Conservation (phyloP, 139 green algal species). For the Chlorella sp. region DNA sequence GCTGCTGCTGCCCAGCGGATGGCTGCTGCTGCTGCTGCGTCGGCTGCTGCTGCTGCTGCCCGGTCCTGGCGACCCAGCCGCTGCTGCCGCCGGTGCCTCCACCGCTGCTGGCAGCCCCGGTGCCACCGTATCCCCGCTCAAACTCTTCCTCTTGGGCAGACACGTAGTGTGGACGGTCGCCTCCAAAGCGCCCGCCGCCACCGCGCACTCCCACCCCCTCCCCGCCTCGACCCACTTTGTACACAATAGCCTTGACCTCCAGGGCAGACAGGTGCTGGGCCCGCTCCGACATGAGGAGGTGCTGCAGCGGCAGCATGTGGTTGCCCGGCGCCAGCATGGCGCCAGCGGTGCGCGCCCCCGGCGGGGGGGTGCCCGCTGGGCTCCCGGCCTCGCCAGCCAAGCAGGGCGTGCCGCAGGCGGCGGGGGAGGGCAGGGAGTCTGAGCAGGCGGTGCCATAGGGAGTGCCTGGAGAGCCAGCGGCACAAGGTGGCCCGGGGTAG, state of each 20-base stretch:
- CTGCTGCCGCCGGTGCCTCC: too few relatives aligned
- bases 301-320: slow-evolving; percentile 36
- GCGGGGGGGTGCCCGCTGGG: neutral
- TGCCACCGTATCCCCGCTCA: too few relatives aligned
- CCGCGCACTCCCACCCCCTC: too few relatives aligned
- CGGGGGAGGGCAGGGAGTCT: neutral
- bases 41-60: too few relatives aligned
- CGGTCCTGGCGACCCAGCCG: too few relatives aligned
- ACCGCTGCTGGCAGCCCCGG: too few relatives aligned
- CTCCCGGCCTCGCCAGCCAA: neutral
- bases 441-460: neutral
- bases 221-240: slow-evolving; percentile 15
- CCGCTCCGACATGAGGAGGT: slow-evolving; percentile 43
- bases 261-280: slow-evolving; percentile 26
- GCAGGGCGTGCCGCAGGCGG: neutral
- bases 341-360: neutral
- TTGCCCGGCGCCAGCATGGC: neutral
- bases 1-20: too few relatives aligned
- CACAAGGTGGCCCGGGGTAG: neutral
- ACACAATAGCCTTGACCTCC: slow-evolving; percentile 47
- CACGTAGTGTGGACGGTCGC: too few relatives aligned
- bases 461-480: neutral
- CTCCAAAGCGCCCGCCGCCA: too few relatives aligned
- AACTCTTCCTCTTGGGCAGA: too few relatives aligned
- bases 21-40: too few relatives aligned